phyloP scores from a whole-genome alignment of 371 early-diverging fungal genomes.

The Syncephalis fuscata region DNA sequence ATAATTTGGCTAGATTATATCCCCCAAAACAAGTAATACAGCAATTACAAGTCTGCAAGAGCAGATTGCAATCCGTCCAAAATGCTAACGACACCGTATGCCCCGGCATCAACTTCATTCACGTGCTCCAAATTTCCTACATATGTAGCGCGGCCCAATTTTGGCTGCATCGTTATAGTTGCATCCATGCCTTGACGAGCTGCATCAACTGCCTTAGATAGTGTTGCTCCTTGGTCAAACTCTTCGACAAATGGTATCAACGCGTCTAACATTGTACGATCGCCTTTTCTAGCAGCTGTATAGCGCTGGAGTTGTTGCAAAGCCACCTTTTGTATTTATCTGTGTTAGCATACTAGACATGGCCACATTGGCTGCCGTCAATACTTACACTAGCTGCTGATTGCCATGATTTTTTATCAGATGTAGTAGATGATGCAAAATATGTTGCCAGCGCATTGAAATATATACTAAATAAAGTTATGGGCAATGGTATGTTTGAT shows the following conservation, averaged over 20 bases:
- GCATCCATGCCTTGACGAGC: conserved; percentile 33
- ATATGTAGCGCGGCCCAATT: conserved; percentile 57
- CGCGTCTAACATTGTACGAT: conserved; percentile 65
- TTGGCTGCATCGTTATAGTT: conserved; percentile 35
- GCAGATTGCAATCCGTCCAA: conserved; percentile 2
- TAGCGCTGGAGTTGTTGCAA: conserved; percentile 41
- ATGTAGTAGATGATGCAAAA: too few species aligned
- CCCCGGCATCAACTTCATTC: conserved; percentile 2
- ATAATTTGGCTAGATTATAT: neutral
- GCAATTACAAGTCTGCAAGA: neutral
- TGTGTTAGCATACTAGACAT: too few species aligned
- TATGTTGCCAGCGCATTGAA: too few species aligned
- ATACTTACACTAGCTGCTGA: too few species aligned
- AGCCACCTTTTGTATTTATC: too few species aligned
- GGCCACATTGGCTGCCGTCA: too few species aligned
- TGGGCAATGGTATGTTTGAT: too few species aligned
- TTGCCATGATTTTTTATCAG: too few species aligned
- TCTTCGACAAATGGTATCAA: conserved; percentile 44
- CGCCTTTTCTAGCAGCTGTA: conserved; percentile 54
- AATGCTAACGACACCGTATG: neutral
- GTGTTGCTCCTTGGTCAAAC: neutral
- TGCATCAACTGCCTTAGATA: conserved; percentile 23
- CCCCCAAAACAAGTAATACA: neutral
- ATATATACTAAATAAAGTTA: too few species aligned
- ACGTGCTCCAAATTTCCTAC: conserved; percentile 26